Conservation (phyloP, 2,329 filamentous ascomycete species). For the Hirsutella thompsonii region DNA sequence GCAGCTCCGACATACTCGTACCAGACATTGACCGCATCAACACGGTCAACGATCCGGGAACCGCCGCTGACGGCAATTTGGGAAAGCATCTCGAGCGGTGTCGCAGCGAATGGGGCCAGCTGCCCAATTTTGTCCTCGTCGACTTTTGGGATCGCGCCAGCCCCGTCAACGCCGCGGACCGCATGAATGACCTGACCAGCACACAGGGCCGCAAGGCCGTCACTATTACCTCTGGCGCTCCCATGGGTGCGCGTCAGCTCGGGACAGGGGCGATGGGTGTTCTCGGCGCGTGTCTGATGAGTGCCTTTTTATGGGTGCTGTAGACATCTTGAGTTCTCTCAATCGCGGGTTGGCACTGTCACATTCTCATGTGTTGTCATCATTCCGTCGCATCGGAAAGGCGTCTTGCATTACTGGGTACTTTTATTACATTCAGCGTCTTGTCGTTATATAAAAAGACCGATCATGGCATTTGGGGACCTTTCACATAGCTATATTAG, state of each 20-base stretch:
- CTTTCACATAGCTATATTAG: too few species aligned
- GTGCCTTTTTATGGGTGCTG: too few species aligned
- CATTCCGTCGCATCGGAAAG: too few species aligned
- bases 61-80: constrained; percentile 36
- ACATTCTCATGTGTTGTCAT: too few species aligned
- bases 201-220: constrained; percentile 20
- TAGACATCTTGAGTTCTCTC: too few species aligned
- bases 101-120: constrained; percentile 41
- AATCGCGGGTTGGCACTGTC: too few species aligned
- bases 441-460: too few species aligned
- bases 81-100: constrained; percentile 43
- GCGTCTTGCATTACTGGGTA: too few species aligned
- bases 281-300: not conserved
- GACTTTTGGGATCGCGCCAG: constrained; percentile 69
- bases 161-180: constrained; percentile 56
- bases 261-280: not conserved
- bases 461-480: too few species aligned
- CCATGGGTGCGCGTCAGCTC: not conserved
- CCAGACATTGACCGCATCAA: constrained; percentile 48
- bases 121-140: constrained; percentile 63
- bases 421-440: too few species aligned
- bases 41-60: constrained; percentile 52
- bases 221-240: not conserved
- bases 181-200: constrained; percentile 42
- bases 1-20: constrained; percentile 36